Base-by-base conservation (phyloP, 768 basidiomycete species). In the Artomyces pyxidatus region DNA sequence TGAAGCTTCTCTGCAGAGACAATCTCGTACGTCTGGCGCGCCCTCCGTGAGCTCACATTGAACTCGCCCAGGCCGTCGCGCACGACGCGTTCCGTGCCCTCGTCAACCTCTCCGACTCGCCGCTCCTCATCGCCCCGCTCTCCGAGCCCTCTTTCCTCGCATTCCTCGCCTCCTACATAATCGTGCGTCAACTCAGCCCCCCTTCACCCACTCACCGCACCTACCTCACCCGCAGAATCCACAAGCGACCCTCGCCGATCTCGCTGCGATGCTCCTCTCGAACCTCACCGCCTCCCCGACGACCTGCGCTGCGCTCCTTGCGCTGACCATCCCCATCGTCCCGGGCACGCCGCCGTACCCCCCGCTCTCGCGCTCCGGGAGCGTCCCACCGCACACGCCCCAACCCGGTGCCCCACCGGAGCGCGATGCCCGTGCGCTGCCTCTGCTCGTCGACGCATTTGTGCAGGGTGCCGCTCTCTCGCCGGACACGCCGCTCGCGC, bases 211-310 rank as follows among this genome's bases (percentile, higher is more conserved):
- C 42, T 32, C 23, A 26, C 44, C 48, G 56, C 53, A 9, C 44
- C 51, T 51, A 50, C 54, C 28, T 48, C 49, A 23, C 23, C 21
- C 35, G 8, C 58, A 97, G 93, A 87, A 92, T 65, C 85, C 89
- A n/a, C 80, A 85, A 52, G 82, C 94, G 9, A 81, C 85, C 49
- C 83, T 97, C 23, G 91, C 92, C 28, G 94, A 97, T 71, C 80
- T 98, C 17, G 91, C 93, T 3, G 78, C 90, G n/a, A 98, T 98
- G 95, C 73, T 97, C 1, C 75, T 98, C 9, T 95, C 93, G n/a
- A 98, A 98, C 68, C 69, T 96, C 28, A 88, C 91, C 8, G 76
- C 86, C 4, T 82, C 88, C 38, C 73, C 86, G 2, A 66, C 76
- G 0, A 76, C 86, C 46, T 85, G 88, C 55, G 69, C 76, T 9